Base-by-base conservation (phyloP, 768 basidiomycete species). In the Leccinum barrowsii region DNA sequence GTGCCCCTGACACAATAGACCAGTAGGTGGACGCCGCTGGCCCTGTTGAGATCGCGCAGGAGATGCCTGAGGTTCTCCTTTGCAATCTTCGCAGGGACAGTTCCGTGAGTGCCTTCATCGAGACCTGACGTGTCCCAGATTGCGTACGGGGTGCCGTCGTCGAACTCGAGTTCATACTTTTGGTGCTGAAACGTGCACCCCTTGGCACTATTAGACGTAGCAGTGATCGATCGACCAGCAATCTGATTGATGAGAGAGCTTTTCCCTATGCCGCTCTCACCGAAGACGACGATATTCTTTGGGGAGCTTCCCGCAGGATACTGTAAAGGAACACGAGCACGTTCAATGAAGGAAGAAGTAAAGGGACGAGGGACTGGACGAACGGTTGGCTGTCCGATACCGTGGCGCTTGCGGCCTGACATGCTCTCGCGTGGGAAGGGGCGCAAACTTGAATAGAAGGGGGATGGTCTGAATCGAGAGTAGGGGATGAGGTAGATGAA, bases 221-320 rank as follows among this genome's bases (percentile, higher is more conserved):
- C 52, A 28, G 75, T 75, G 26, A 66, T 76, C 75, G 64, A 78
- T 67, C 54, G 77, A 65, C 66, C 67, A 54, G 66, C 65, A 47
- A 80, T 62, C 71, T 78, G 71, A 64, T 78, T 77, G 51, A 80
- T 64, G 55, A 78, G 64, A n/a, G 75, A 77, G 63, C 78, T 76
- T 59, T 80, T 79, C 34, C 73, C 69, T 40, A 76, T 66, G 2
- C 70, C 71, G 44, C 63, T 64, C 59, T 69, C 70, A 32, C 63
- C 67, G 19, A 71, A 71, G 55, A 70, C 61, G 52, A 67, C 63
- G 22, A 72, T 46, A 55, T 72, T 70, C 53, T 57, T 67, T 11
- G 60, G 30, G n/a, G 64, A 34, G 50, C n/a, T 56, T 60, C 34
- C 21, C 21, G 57, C 6, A 52, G 48, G 46, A 8, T 59, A 55